These are phyloP conservation scores for Gnetum montanum DNA, from an alignment of 75 land plant genomes.

Conservation along the genomic window DNA sequence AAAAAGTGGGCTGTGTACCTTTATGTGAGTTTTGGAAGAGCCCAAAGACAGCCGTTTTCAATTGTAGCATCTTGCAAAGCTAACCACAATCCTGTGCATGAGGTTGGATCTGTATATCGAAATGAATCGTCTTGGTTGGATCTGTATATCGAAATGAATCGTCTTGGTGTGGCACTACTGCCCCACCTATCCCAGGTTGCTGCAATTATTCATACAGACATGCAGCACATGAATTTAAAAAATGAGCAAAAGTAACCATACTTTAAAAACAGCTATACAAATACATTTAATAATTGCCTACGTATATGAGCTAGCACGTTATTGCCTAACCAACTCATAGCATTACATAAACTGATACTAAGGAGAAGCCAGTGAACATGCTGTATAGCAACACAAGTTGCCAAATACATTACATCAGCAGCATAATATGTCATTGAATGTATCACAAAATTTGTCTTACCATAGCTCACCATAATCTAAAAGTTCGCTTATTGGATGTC, in stretches of 20 bases:
- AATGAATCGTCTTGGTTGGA: constrained; percentile 77
- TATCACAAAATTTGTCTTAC: too few species aligned
- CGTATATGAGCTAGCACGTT: not conserved
- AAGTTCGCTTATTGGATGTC: too few species aligned
- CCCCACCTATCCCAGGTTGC: constrained; percentile 99
- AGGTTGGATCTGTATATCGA: constrained; percentile 68
- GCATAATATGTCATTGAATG: too few species aligned
- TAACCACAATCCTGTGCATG: constrained; percentile 85
- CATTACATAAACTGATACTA: too few species aligned
- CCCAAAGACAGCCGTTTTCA: constrained; percentile 92
- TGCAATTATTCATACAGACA: constrained; percentile 14
- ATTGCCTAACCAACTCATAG: not conserved
- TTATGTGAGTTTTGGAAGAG: constrained; percentile 90
- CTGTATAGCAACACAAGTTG: too few species aligned
- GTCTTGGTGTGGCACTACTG: constrained; percentile 95
- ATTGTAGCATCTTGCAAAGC: constrained; percentile 90
- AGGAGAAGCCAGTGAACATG: too few species aligned
- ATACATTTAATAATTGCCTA: too few species aligned
- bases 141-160: constrained; percentile 79
- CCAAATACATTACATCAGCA: too few species aligned
- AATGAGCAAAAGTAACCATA: not conserved
- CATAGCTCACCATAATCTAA: too few species aligned
- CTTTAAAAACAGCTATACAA: too few species aligned
- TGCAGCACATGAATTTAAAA: not conserved
- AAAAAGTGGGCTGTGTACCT: constrained; percentile 26